phyloP scores from a whole-genome alignment of 192 early-diverging fungal genomes.

The Rhizoclosmatium sp. region DNA sequence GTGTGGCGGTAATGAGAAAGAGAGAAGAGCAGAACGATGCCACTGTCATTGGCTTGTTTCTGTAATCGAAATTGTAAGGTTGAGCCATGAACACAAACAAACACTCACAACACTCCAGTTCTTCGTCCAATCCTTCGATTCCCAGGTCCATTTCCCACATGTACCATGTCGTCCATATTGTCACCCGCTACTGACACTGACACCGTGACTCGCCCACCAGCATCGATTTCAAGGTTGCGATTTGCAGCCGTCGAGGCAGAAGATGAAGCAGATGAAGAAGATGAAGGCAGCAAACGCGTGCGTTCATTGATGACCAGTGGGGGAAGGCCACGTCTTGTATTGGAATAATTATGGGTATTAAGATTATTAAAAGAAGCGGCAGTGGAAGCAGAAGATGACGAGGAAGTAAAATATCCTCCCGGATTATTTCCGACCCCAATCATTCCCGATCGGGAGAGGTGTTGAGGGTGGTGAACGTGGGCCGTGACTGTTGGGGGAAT shows the following conservation, averaged over 20 bases:
- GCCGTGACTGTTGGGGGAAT: background rate
- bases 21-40: background rate
- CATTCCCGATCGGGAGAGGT: background rate
- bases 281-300: constrained; percentile 6
- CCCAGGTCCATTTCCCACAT: background rate
- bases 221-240: constrained; percentile 22
- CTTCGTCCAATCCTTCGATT: background rate
- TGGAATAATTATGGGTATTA: background rate
- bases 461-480: background rate
- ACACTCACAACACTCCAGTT: background rate
- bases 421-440: background rate
- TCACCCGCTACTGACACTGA: constrained; percentile 20
- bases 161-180: background rate
- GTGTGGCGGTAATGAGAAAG: no score
- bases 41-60: background rate
- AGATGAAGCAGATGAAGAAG: background rate
- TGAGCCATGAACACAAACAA: background rate
- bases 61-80: background rate
- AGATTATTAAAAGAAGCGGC: background rate
- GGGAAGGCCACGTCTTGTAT: background rate
- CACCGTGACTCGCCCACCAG: constrained; percentile 17
- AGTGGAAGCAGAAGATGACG: background rate
- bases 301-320: background rate
- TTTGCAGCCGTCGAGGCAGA: background rate
- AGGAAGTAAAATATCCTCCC: background rate